Evolutionary conservation across 2,329 filamentous ascomycete species (phyloP).

Genomic region (Fusarium napiforme): DNA sequence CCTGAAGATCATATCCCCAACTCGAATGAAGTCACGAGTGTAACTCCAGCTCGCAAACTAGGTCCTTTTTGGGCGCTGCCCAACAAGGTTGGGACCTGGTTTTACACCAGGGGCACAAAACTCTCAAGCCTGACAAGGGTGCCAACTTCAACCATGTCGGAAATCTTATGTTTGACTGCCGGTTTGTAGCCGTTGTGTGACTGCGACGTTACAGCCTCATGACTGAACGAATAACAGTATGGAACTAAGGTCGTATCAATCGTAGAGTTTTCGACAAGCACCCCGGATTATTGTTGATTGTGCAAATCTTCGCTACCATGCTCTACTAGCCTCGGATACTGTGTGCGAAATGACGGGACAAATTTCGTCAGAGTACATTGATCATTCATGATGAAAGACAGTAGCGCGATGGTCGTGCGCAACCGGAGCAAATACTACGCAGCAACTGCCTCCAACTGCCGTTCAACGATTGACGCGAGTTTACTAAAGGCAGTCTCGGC

Average conservation of each 20-base stretch:
- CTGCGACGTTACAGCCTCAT: conserved; percentile 7
- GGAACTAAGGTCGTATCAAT: background rate
- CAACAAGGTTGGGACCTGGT: background rate
- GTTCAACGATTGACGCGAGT: background rate
- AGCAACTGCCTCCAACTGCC: conserved; percentile 6
- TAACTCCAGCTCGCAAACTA: conserved; percentile 27
- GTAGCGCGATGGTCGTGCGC: background rate
- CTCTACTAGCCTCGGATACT: background rate
- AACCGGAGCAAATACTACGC: background rate
- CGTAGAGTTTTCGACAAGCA: background rate
- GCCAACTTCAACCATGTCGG: conserved; percentile 3
- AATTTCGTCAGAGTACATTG: background rate
- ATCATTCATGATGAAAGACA: background rate
- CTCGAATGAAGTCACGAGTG: conserved; percentile 9
- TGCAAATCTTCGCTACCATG: background rate
- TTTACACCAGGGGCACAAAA: conserved; percentile 3
- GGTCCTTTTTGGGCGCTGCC: conserved; percentile 8
- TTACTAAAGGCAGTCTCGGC: background rate
- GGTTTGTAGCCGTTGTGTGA: background rate
- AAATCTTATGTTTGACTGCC: conserved; percentile 20
- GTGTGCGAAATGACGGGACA: background rate
- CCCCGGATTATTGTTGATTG: background rate
- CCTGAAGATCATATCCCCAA: conserved; percentile 16
- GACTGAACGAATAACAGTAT: background rate
- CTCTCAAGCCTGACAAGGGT: conserved; percentile 3